These are phyloP conservation scores for Amanita thiersii DNA, from an alignment of 768 basidiomycete genomes.

Conservation along the genomic window DNA sequence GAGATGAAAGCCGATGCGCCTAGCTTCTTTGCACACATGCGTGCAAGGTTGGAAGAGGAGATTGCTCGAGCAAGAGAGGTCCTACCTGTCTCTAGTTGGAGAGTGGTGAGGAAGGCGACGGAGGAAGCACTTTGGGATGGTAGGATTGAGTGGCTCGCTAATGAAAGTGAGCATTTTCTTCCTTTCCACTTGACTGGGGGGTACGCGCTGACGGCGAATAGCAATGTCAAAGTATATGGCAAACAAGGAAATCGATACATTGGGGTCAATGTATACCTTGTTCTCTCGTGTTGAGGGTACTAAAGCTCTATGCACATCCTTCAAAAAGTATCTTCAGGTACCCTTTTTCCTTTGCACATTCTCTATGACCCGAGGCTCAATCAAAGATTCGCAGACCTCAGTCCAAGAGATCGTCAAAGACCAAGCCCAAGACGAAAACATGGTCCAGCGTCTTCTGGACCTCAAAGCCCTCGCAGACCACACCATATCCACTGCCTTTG, in stretches of 20 bases:
- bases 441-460: slow-evolving; percentile 66
- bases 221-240: slow-evolving; percentile 44
- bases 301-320: slow-evolving; percentile 48
- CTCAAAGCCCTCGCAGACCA: slow-evolving; percentile 55
- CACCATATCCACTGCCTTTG: slow-evolving; percentile 43
- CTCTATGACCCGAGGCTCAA: slow-evolving; percentile 2
- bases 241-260: slow-evolving; percentile 29
- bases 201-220: slow-evolving; percentile 16
- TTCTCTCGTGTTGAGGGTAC: slow-evolving; percentile 52
- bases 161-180: slow-evolving; percentile 19
- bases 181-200: neutral
- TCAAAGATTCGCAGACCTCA: slow-evolving; percentile 28
- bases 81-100: slow-evolving; percentile 42
- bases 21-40: slow-evolving; percentile 44
- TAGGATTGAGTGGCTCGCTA: slow-evolving; percentile 30
- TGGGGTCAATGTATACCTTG: slow-evolving; percentile 50
- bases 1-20: slow-evolving; percentile 33
- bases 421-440: slow-evolving; percentile 53
- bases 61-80: slow-evolving; percentile 41
- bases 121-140: slow-evolving; percentile 42
- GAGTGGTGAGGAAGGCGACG: slow-evolving; percentile 40
- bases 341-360: slow-evolving; percentile 8
- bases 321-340: slow-evolving; percentile 57
- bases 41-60: slow-evolving; percentile 47
- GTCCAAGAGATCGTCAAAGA: slow-evolving; percentile 66